phyloP scores from a whole-genome alignment of 139 green algal genomes.

The Chara braunii region DNA sequence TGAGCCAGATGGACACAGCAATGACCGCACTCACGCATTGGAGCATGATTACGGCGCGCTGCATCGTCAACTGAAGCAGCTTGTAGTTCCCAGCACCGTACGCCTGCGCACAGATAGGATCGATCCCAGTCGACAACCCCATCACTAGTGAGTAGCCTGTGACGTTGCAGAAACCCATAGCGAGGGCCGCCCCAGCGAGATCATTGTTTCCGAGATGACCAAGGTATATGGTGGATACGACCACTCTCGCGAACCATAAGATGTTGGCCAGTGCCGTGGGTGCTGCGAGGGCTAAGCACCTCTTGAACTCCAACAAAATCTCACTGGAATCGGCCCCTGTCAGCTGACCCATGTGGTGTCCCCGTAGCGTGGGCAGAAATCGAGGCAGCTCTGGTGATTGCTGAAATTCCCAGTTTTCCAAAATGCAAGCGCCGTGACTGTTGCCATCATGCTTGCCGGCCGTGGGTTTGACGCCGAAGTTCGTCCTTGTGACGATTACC shows the following conservation, averaged over 20 bases:
- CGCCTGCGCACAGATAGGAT: constrained; percentile 3
- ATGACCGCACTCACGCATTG: neutral
- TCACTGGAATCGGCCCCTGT: too few species aligned
- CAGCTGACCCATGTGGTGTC: too few species aligned
- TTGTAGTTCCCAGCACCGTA: constrained; percentile 3
- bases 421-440: too few species aligned
- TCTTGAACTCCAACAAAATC: constrained; percentile 1
- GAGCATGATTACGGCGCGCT: neutral
- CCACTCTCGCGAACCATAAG: constrained; percentile 9
- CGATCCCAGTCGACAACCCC: constrained; percentile 3
- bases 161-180: constrained; percentile 26
- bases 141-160: constrained; percentile 27
- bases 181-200: constrained; percentile 19
- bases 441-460: too few species aligned
- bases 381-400: too few species aligned
- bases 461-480: too few species aligned
- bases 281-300: neutral
- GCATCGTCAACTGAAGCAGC: neutral
- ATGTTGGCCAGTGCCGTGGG: constrained; percentile 7
- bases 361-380: too few species aligned
- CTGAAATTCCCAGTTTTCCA: too few species aligned
- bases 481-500: too few species aligned
- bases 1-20: constrained; percentile 3
- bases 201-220: constrained; percentile 11
- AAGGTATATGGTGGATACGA: constrained; percentile 29